Conservation (phyloP, 2,329 filamentous ascomycete genomes). For the Trichothecium sympodiale region DNA sequence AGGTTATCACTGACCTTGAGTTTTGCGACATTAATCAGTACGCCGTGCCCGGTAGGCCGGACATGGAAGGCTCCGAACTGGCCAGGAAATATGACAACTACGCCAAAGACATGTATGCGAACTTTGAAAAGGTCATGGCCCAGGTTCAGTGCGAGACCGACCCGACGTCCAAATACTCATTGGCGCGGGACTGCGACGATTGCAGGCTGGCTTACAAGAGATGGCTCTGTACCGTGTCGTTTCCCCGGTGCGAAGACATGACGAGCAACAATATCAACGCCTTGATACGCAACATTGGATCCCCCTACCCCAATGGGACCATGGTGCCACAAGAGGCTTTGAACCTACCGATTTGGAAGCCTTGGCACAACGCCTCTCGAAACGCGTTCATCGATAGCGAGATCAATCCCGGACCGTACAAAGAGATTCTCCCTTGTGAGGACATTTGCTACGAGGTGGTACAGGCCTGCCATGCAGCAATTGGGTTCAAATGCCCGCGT, state of each 20-base stretch:
- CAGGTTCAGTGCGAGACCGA: constrained; percentile 79
- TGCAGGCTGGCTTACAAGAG: constrained; percentile 76
- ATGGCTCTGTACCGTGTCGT: constrained; percentile 89
- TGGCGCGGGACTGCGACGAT: constrained; percentile 63
- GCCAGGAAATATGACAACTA: constrained; percentile 68
- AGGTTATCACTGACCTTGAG: constrained; percentile 72
- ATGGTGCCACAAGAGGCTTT: constrained; percentile 27
- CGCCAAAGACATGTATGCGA: constrained; percentile 56
- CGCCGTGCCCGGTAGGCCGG: constrained; percentile 74
- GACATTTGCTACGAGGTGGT: constrained; percentile 82
- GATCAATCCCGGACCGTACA: constrained; percentile 80
- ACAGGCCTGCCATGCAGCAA: constrained; percentile 65
- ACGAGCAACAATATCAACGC: constrained; percentile 35
- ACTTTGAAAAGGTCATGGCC: constrained; percentile 71
- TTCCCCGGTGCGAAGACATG: constrained; percentile 87
- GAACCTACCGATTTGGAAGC: constrained; percentile 10
- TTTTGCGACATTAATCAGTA: constrained; percentile 88
- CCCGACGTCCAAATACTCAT: constrained; percentile 65
- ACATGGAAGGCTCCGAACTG: constrained; percentile 50
- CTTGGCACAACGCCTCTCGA: constrained; percentile 39
- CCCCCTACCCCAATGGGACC: constrained; percentile 61
- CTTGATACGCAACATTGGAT: constrained; percentile 55
- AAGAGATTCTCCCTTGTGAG: constrained; percentile 80
- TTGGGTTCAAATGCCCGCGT: constrained; percentile 67
- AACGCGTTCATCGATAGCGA: constrained; percentile 60